Conservation (phyloP, 306 rosid species). For the Prunus mume region DNA sequence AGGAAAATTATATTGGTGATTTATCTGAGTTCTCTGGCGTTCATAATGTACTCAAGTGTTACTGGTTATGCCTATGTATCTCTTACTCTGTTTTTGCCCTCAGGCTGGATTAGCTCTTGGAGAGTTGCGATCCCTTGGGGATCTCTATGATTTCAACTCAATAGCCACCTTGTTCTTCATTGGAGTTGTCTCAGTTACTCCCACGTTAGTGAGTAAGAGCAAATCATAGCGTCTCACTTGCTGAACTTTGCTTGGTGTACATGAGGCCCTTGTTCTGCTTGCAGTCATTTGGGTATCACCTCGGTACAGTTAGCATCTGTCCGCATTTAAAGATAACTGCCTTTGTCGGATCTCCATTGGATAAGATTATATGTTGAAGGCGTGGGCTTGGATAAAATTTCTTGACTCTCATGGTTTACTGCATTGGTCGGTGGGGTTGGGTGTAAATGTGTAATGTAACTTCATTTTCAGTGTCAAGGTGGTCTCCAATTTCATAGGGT, state of each 20-base stretch:
- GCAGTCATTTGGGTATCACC: conserved; percentile 19
- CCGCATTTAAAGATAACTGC: conserved; percentile 19
- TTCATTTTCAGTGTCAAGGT: conserved; percentile 20
- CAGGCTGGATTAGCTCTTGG: conserved; percentile 98
- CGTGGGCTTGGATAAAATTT: not conserved
- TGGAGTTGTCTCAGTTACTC: conserved; percentile 76
- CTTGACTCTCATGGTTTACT: not conserved
- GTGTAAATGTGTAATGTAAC: not conserved
- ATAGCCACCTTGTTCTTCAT: conserved; percentile 83
- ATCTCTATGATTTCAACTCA: conserved; percentile 93
- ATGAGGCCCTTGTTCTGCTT: conserved; percentile 27
- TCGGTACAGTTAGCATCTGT: conserved; percentile 33
- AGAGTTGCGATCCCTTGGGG: conserved; percentile 72
- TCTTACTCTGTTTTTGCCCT: conserved; percentile 5
- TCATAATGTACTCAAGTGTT: not conserved
- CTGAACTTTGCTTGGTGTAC: conserved; percentile 22
- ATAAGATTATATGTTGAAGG: conserved; percentile 13
- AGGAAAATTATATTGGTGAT: not conserved
- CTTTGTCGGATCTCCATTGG: conserved; percentile 12
- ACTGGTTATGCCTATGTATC: not conserved
- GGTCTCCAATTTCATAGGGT: conserved; percentile 18
- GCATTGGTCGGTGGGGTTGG: not conserved
- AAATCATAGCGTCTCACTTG: conserved; percentile 42
- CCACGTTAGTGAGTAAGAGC: conserved; percentile 70
- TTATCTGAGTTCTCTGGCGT: not conserved